phyloP scores from a whole-genome alignment of 108 stramenopile species.

The Nitzschia sp. region DNA sequence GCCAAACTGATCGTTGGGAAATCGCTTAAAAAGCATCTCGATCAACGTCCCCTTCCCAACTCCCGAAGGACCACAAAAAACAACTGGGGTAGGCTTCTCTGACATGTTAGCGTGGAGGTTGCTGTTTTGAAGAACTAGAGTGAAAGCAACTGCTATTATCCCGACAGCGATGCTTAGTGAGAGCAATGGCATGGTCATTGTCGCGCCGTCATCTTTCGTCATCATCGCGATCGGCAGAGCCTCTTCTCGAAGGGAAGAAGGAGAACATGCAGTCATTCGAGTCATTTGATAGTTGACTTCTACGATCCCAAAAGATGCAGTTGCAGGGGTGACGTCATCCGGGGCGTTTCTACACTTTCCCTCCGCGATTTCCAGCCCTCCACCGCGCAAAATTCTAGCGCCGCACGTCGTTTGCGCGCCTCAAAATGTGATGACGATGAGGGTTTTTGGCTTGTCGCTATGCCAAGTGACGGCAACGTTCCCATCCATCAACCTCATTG shows the following conservation, averaged over 20 bases:
- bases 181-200: too few species aligned
- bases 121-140: not conserved
- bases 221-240: too few species aligned
- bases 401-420: too few species aligned
- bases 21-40: conserved; percentile 74
- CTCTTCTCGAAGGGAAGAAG: too few species aligned
- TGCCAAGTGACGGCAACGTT: not conserved
- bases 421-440: not conserved
- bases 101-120: conserved; percentile 2
- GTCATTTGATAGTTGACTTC: too few species aligned
- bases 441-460: not conserved
- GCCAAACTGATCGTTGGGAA: conserved; percentile 62
- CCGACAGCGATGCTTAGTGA: not conserved
- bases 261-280: not conserved
- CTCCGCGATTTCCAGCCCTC: too few species aligned
- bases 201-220: not conserved
- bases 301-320: too few species aligned
- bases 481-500: not conserved
- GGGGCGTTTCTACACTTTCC: not conserved
- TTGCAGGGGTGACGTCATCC: not conserved
- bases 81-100: conserved; percentile 46
- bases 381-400: too few species aligned
- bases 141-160: not conserved
- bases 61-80: conserved; percentile 58
- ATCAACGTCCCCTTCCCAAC: conserved; percentile 74